A percentile compares a stretch with the other conserved stretches of the same genome.
Conservation (phyloP, 2,329 filamentous ascomycete genomes). For the Trichoderma breve region DNA sequence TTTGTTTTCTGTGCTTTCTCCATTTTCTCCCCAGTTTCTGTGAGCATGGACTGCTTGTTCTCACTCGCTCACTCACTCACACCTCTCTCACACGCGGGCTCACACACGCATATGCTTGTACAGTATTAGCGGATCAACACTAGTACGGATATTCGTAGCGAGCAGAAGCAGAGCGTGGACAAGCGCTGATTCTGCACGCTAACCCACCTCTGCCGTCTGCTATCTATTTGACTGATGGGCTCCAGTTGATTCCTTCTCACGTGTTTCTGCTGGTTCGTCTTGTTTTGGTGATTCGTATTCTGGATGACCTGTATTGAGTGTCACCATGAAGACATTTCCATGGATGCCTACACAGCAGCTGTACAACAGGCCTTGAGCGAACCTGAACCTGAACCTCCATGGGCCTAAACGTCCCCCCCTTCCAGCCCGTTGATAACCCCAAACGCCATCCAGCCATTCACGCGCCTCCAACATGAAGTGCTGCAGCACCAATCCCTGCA, state of each 20-base stretch:
- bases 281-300: neutral
- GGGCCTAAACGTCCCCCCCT: neutral
- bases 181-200: neutral
- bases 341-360: no score
- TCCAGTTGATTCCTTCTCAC: neutral
- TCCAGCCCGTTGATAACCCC: slow-evolving; percentile 5
- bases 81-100: neutral
- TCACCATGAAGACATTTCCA: neutral
- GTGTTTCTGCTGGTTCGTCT: neutral
- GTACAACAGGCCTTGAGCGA: neutral
- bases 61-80: no score
- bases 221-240: neutral
- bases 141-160: neutral
- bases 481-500: slow-evolving; percentile 17
- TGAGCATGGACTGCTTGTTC: no score
- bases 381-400: neutral
- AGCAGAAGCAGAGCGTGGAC: neutral
- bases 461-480: slow-evolving; percentile 6
- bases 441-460: neutral
- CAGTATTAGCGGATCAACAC: neutral
- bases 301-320: neutral
- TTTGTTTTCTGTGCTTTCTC: neutral
- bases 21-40: neutral
- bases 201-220: neutral
- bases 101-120: no score